Evolutionary conservation across 345 rosid species (phyloP).

Genomic region (Carallia pectinifolia): DNA sequence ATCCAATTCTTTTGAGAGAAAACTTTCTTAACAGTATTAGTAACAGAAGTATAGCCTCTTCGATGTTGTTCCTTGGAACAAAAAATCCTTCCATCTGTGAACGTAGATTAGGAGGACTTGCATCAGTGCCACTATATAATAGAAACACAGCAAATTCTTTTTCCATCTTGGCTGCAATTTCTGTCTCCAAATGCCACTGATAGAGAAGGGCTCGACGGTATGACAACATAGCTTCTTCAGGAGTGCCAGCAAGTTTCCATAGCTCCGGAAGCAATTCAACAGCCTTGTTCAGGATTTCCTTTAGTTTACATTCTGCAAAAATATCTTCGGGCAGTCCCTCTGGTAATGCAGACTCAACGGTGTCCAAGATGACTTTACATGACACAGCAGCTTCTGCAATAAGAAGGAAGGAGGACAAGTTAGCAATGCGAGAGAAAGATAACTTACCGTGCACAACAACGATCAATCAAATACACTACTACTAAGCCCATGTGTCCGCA

Average conservation of each 20-base stretch:
- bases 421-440: neutral
- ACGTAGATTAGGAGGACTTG: constrained; percentile 77
- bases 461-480: too few species aligned
- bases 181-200: constrained; percentile 63
- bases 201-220: constrained; percentile 68
- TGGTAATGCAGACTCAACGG: constrained; percentile 64
- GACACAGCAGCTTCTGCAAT: constrained; percentile 86
- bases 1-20: constrained; percentile 49
- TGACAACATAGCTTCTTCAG: constrained; percentile 58
- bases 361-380: constrained; percentile 75
- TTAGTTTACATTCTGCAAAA: constrained; percentile 62
- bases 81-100: constrained; percentile 63
- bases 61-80: constrained; percentile 73
- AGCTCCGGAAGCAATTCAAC: constrained; percentile 87
- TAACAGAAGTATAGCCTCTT: constrained; percentile 77
- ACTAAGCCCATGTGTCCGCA: too few species aligned
- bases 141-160: constrained; percentile 72
- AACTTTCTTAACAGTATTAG: constrained; percentile 67
- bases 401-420: constrained; percentile 1
- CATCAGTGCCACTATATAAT: constrained; percentile 72
- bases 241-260: constrained; percentile 63
- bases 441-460: too few species aligned
- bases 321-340: constrained; percentile 68
- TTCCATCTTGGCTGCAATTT: constrained; percentile 61
- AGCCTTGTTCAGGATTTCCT: constrained; percentile 63